Evolutionary conservation across 805 yeast species (phyloP), one percentile per base, ranked within the genome.

Genomic region (Dipodascus albidus): DNA sequence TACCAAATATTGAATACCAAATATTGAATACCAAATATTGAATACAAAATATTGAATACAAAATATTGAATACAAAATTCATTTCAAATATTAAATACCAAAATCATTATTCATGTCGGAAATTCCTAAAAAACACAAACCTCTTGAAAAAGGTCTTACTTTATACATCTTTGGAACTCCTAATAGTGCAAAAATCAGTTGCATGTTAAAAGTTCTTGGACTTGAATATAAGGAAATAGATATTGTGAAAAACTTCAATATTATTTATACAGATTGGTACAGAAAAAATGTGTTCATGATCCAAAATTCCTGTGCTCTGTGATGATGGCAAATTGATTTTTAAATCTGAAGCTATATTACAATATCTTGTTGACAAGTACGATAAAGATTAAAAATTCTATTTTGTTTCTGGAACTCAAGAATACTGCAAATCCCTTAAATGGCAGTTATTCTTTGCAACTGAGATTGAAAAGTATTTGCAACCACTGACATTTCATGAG

Each of bases 221-320:
- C 51, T 68, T 23, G 59, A 62, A 20, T 69, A 71, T 60, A 65
- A 70, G 56, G 60, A 62, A 52, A 60, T 74, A 49, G 56, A 58
- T 2, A 62, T 82, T 66, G 67, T 42, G 78, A 65, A 44, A 82
- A 80, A 54, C 81, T 81, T 61, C 75, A 77, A 57, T n/a, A n/a
- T n/a, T n/a, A n/a, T n/a, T n/a, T 77, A 72, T 3, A 78, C 83
- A 82, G 82, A 70, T 57, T 61, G 79, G 50, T 69, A 75, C 52
- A 64, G 79, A 60, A 80, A 81, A 63, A 81, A 82, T 17, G 81
- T 82, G 59, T 85, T 87, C 3, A 69, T 80, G 59, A 77, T 87
- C 87, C 23, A 72, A 80, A 0, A 64, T 83, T 35, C 69, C 64
- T 35, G 74, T 70, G 49, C 38, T 53, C 9, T 52, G 51, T 4